Evolutionary conservation across 345 rosid genomes (phyloP), one percentile per base, ranked within the genome.

Genomic region (Rhodamnia rubescens): DNA sequence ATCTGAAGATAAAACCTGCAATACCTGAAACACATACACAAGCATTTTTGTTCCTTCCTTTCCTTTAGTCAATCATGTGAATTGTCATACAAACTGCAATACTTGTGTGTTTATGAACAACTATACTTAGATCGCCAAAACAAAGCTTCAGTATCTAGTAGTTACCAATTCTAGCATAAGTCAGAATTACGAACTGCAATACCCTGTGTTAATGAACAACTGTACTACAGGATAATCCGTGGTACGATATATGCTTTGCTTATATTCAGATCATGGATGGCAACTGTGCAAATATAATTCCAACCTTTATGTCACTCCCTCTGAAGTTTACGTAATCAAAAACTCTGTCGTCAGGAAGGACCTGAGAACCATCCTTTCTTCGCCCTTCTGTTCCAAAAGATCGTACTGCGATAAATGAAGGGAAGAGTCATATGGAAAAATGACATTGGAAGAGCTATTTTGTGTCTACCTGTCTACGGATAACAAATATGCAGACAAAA

Each of bases 341-440:
- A 56, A 93, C 91, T 86, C 83, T 91, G 57, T 88, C 89, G 21
- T 88, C 90, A 7, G 92, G 93, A 32, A 74, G 90, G 75, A 93
- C 84, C 53, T 90, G 92, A 2, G 88, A 89, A 21, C 93, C 91
- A 84, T 91, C 95, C 83, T 90, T 93, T 82, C 88, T 91, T 80
- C 93, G 89, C 50, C 93, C 93, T 84, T 93, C 95, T 16, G 93
- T 91, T 53, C 93, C 95, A 86, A 91, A 91, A 16, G 92, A 91
- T 85, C 93, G 90, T 52, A 93, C 93, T 93, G 91, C 85, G 84
- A 57, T 16, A 44, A 83, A 47, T 64, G 40, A 59, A 27, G 54
- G 54, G 54, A 26, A 53, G 15, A 81, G n/a, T 44, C 83, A 81
- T 36, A 81, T 81, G 29, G 29, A 29, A 81, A 20, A 12, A 6